Conservation (phyloP, 345 rosid species). For the Orychophragmus violaceus region DNA sequence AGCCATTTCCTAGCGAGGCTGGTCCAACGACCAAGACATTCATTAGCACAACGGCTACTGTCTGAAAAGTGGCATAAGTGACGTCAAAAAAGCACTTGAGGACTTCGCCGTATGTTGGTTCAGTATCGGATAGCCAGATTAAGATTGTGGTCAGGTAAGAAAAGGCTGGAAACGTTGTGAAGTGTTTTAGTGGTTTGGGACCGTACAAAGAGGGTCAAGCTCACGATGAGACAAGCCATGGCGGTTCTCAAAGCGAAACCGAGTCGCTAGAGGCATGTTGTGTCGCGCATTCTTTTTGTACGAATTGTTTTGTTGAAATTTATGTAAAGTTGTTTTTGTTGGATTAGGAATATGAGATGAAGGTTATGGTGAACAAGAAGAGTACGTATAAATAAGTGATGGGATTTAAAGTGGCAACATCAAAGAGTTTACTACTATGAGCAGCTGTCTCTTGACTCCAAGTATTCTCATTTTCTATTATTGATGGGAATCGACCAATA, state of each 20-base stretch:
- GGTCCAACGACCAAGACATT: conserved; percentile 45
- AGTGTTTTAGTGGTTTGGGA: conserved; percentile 33
- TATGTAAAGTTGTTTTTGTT: not conserved
- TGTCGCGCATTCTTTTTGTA: conserved; percentile 15
- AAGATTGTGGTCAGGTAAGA: conserved; percentile 63
- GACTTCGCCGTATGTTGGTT: conserved; percentile 60
- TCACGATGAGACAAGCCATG: conserved; percentile 60
- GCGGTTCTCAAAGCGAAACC: conserved; percentile 49
- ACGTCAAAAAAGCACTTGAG: conserved; percentile 52
- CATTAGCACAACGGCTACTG: conserved; percentile 31
- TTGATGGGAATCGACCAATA: too few relatives aligned
- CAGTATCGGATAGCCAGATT: conserved; percentile 59
- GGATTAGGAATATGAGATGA: conserved; percentile 17
- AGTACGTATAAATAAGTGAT: conserved; percentile 30
- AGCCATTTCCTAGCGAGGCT: conserved; percentile 31
- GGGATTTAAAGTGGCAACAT: conserved; percentile 21
- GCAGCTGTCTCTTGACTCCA: conserved; percentile 18
- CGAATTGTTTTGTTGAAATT: not conserved
- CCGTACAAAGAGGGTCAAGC: conserved; percentile 56
- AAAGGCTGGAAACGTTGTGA: conserved; percentile 53
- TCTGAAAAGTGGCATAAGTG: conserved; percentile 46
- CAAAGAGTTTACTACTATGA: conserved; percentile 21
- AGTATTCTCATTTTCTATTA: not conserved
- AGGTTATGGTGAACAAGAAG: conserved; percentile 27
- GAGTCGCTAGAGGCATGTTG: conserved; percentile 36